Evolutionary conservation across 768 basidiomycete species (phyloP).

Genomic region (Trametes punicea): DNA sequence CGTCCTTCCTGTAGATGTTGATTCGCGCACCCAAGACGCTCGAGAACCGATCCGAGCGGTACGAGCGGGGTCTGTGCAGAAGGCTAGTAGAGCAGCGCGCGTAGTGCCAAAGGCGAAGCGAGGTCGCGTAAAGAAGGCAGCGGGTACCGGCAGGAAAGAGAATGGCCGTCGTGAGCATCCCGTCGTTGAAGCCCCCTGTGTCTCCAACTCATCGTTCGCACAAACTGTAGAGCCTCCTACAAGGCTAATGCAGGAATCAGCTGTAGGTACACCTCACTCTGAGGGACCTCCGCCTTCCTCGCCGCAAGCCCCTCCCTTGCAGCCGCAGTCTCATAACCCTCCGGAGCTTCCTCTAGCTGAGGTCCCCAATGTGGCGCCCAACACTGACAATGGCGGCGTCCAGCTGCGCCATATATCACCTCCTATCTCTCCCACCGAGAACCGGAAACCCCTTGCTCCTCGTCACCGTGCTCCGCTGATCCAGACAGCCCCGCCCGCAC

Average conservation of each 20-base stretch:
- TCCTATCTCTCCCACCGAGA: constrained; percentile 1
- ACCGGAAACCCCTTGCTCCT: background rate
- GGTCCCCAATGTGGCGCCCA: background rate
- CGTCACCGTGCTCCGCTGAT: background rate
- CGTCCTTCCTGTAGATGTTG: background rate
- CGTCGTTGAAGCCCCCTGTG: background rate
- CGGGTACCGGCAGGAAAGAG: background rate
- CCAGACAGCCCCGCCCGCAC: background rate
- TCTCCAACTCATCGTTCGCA: background rate
- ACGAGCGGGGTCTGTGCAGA: background rate
- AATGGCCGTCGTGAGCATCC: background rate
- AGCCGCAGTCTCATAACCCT: background rate
- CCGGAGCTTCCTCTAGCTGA: background rate
- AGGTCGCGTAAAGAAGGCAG: background rate
- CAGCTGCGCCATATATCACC: background rate
- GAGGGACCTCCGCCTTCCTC: background rate
- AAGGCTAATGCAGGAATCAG: background rate
- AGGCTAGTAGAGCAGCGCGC: background rate
- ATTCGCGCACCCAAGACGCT: background rate
- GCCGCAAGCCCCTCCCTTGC: background rate
- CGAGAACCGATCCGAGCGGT: background rate
- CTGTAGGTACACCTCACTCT: background rate
- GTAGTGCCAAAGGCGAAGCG: background rate
- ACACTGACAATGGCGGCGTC: background rate
- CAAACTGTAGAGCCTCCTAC: background rate